Conservation (phyloP, 371 early-diverging fungal species). For the Rhizomucor miehei region DNA sequence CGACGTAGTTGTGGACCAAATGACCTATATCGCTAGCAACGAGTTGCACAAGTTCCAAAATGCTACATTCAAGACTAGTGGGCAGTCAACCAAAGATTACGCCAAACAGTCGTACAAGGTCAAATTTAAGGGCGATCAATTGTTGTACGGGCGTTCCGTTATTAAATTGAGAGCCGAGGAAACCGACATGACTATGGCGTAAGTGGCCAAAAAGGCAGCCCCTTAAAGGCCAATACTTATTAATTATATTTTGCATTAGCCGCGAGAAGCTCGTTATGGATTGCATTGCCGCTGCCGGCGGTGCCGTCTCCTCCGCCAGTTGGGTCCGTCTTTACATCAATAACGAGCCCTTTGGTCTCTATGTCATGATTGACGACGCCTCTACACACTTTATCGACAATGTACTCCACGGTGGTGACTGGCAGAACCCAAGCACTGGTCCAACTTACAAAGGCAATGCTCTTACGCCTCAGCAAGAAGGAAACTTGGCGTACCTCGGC, state of each 20-base stretch:
- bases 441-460: conserved; percentile 32
- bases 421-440: conserved; percentile 6
- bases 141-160: conserved; percentile 36
- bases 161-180: conserved; percentile 47
- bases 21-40: conserved; percentile 42
- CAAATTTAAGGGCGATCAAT: conserved; percentile 19
- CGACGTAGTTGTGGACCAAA: conserved; percentile 8
- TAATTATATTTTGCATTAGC: conserved; percentile 10
- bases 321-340: conserved; percentile 49
- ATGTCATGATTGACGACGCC: conserved; percentile 47
- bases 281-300: conserved; percentile 44
- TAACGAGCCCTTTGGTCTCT: conserved; percentile 39
- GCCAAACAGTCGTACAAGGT: conserved; percentile 50
- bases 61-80: conserved; percentile 39
- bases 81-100: conserved; percentile 46
- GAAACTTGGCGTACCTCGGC: conserved; percentile 27
- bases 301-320: conserved; percentile 39
- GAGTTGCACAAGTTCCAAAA: conserved; percentile 36
- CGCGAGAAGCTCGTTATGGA: conserved; percentile 44
- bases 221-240: neutral
- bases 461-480: conserved; percentile 17
- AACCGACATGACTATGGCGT: conserved; percentile 43
- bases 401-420: conserved; percentile 27
- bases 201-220: conserved; percentile 1
- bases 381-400: conserved; percentile 41